A percentile compares a stretch with the other conserved stretches of the same genome.
Conservation (phyloP, 75 land plant species). For the Picea sitchensis region DNA sequence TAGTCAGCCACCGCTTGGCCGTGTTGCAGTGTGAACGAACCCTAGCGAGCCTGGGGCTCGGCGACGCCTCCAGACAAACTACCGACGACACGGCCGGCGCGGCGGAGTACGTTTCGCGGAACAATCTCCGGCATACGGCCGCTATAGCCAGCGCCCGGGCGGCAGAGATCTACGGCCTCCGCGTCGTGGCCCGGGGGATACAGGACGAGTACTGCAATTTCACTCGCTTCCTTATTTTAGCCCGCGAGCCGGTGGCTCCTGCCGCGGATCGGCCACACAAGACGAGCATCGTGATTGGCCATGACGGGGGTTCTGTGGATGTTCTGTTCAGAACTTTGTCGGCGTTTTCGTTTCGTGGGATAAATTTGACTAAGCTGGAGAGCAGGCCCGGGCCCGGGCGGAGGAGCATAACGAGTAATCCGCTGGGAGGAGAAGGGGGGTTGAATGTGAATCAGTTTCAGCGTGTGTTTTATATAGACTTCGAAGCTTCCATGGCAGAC, state of each 20-base stretch:
- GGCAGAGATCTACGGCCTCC: constrained; percentile 37
- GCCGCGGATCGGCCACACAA: neutral
- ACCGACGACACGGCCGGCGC: constrained; percentile 50
- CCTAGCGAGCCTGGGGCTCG: constrained; percentile 29
- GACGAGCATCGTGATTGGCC: neutral
- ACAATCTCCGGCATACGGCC: neutral
- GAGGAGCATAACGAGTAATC: neutral
- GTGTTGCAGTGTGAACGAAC: constrained; percentile 40
- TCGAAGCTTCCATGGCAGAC: neutral
- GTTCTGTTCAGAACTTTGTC: neutral
- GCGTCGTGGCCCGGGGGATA: constrained; percentile 57
- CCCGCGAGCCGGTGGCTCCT: neutral
- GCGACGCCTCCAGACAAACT: constrained; percentile 28
- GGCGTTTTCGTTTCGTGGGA: neutral
- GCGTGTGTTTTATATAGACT: neutral
- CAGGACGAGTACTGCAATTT: constrained; percentile 68
- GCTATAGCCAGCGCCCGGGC: neutral
- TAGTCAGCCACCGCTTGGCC: constrained; percentile 42
- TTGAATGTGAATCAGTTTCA: neutral
- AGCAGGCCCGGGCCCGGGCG: neutral
- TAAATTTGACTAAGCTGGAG: neutral
- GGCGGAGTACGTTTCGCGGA: constrained; percentile 34
- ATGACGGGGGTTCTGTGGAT: neutral
- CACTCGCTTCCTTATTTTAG: constrained; percentile 55
- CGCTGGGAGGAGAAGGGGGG: neutral